These are phyloP conservation scores for Phoenix roebelenii DNA, from an alignment of 176 grass and related monocot genomes.

Conservation along the genomic window DNA sequence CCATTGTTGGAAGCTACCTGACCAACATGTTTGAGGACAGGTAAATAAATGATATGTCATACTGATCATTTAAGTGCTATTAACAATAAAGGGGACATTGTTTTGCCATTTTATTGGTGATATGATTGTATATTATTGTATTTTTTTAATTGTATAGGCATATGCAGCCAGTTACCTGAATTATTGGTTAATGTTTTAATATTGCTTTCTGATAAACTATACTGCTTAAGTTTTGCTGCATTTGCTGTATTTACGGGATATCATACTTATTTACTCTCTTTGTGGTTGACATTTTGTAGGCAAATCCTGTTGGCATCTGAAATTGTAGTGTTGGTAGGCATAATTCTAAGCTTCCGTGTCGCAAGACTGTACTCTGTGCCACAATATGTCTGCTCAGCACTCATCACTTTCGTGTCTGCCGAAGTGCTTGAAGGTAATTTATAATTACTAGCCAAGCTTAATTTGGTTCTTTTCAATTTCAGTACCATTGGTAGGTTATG, in stretches of 20 bases:
- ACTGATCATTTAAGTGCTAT: too few relatives aligned
- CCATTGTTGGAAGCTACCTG: conserved; percentile 72
- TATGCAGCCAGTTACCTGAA: too few relatives aligned
- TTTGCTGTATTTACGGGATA: too few relatives aligned
- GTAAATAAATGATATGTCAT: conserved; percentile 19
- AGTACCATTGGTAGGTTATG: too few relatives aligned
- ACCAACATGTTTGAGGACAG: conserved; percentile 77
- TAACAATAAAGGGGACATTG: background rate
- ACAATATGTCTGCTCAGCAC: conserved; percentile 63
- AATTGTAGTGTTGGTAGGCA: conserved; percentile 68
- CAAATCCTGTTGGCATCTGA: conserved; percentile 75
- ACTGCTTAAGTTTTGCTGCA: too few relatives aligned
- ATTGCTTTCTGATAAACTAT: too few relatives aligned
- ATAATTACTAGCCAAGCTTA: too few relatives aligned
- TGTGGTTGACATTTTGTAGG: conserved; percentile 27
- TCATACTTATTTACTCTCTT: too few relatives aligned
- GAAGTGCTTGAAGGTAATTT: conserved; percentile 83
- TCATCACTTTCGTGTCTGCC: conserved; percentile 74
- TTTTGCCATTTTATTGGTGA: conserved; percentile 3
- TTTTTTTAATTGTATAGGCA: too few relatives aligned
- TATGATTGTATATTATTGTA: background rate
- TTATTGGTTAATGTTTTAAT: too few relatives aligned
- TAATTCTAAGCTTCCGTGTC: conserved; percentile 50
- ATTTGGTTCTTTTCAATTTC: too few relatives aligned
- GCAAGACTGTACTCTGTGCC: conserved; percentile 47